Percentiles rank a stretch among this genome's conserved stretches.
Conservation (phyloP, 2,329 filamentous ascomycete genomes). For the Aspergillus tamarii region DNA sequence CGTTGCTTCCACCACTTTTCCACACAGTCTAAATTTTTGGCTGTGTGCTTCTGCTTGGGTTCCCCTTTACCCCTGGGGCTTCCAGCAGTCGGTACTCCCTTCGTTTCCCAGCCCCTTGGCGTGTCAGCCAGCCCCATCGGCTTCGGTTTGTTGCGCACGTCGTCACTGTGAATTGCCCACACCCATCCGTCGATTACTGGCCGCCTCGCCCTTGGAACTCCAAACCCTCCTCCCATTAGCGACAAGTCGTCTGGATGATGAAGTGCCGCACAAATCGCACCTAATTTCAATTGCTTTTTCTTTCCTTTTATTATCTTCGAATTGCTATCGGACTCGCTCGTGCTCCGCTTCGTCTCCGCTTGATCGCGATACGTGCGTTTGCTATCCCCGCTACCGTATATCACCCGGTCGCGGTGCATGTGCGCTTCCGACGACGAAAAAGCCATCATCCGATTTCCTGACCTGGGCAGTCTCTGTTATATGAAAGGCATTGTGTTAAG, state of each 20-base stretch:
- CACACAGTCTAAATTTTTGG: slow-evolving; percentile 4
- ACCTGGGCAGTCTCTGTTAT: slow-evolving; percentile 9
- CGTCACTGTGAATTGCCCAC: slow-evolving; percentile 25
- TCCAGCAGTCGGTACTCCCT: slow-evolving; percentile 22
- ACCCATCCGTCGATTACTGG: slow-evolving; percentile 6
- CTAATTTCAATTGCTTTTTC: slow-evolving; percentile 27
- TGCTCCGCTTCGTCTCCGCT: slow-evolving; percentile 22
- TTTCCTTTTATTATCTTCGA: slow-evolving; percentile 17
- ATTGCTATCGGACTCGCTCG: slow-evolving; percentile 21
- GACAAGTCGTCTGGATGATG: slow-evolving; percentile 28
- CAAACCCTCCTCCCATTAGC: slow-evolving; percentile 19
- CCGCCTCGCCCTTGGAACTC: slow-evolving; percentile 11
- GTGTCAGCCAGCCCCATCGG: slow-evolving; percentile 21
- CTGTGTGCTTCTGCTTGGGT: slow-evolving; percentile 22
- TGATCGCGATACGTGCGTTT: slow-evolving; percentile 35
- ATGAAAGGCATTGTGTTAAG: slow-evolving; percentile 15
- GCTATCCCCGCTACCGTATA: slow-evolving; percentile 31
- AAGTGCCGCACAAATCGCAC: slow-evolving; percentile 22
- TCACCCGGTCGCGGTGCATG: slow-evolving; percentile 34
- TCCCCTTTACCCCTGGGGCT: slow-evolving; percentile 19
- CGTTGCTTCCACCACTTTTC: slow-evolving; percentile 5
- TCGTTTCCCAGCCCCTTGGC: slow-evolving; percentile 17
- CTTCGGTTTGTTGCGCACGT: slow-evolving; percentile 19
- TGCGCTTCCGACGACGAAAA: slow-evolving; percentile 30
- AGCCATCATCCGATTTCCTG: slow-evolving; percentile 22